phyloP scores from a whole-genome alignment of 164 flowering plant species.

The Cinnamomum micranthum region DNA sequence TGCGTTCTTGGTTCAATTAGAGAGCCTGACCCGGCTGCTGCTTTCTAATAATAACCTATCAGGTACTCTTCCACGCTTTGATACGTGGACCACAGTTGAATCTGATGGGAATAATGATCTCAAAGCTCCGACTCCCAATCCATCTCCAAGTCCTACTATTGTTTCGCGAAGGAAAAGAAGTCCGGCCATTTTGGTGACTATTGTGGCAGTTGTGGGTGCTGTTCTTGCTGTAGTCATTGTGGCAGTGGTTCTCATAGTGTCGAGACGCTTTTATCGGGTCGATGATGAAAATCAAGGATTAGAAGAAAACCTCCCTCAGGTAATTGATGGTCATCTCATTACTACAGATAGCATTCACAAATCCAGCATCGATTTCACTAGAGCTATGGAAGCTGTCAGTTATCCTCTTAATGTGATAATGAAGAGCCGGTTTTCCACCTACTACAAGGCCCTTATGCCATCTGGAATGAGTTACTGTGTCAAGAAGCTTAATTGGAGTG shows the following conservation, averaged over 20 bases:
- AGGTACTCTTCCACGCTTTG: slow-evolving; percentile 48
- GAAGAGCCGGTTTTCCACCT: slow-evolving; percentile 62
- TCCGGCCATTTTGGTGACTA: slow-evolving; percentile 18
- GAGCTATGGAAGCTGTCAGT: slow-evolving; percentile 54
- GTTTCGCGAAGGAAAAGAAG: slow-evolving; percentile 21
- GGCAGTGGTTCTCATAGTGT: slow-evolving; percentile 21
- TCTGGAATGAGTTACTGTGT: slow-evolving; percentile 57
- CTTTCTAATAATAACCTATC: slow-evolving; percentile 57
- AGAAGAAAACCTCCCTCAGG: slow-evolving; percentile 31
- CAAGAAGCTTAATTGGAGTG: slow-evolving; percentile 74
- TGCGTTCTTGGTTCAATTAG: slow-evolving; percentile 18
- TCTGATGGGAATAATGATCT: slow-evolving; percentile 35
- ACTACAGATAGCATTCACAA: slow-evolving; percentile 46
- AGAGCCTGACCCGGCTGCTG: slow-evolving; percentile 33
- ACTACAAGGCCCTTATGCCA: slow-evolving; percentile 65
- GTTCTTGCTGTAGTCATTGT: slow-evolving; percentile 22
- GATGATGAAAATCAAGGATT: slow-evolving; percentile 23
- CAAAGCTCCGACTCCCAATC: not conserved
- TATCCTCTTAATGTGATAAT: slow-evolving; percentile 36
- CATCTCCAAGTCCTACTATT: not conserved
- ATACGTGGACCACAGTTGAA: slow-evolving; percentile 7
- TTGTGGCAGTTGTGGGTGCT: slow-evolving; percentile 32
- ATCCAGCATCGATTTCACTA: slow-evolving; percentile 45
- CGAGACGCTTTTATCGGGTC: slow-evolving; percentile 34
- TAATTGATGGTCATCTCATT: slow-evolving; percentile 38